Base-by-base conservation (phyloP, 108 stramenopile genomes). In the Pseudonitzschia multistriata region DNA sequence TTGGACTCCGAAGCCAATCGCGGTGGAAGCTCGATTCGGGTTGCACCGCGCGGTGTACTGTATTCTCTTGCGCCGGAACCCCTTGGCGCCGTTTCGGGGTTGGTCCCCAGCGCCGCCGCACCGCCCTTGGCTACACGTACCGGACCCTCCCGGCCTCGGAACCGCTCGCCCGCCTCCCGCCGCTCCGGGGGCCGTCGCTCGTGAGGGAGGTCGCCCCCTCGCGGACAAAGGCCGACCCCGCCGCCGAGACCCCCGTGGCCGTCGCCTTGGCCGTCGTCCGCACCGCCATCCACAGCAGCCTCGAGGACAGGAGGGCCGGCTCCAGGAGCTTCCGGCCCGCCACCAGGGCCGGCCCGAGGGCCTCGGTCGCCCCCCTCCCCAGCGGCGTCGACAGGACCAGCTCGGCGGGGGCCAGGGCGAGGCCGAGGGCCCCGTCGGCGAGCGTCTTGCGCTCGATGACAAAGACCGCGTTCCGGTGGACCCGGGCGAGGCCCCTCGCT, bases 381-480 rank as follows among this genome's bases (percentile, higher is more conserved):
- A 91, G 19, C 0, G 89, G 83, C 14, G 90, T 89, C 13, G 83
- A 84, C 40, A 88, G 52, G 17, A 88, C 70, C 15, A 88, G 66
- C 64, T 94, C 92, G 34, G 82, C 85, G 0, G 92, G 92, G 7
- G 80, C 17, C 70, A 88, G 73, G 5, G 86, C 92, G 21, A 91
- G 56, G 49, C 88, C 80, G 11, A 85, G 66, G 5, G 82, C 83
- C 1, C 73, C 83, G 70, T 94, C 92, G 11, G 89, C 45, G 15
- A 90, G 22, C 27, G 87, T 94, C 29, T 74, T 81, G 42, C 92
- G 83, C 76, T 94, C 92, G 76, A 94, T 87, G 37, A 94, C 92
- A 79, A 94, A 94, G 15, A 88, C 85, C 14, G 89, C 65, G 60
- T 94, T 94, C 11, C 92, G 85, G 64, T 89, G 90, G 10, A 94